Base-by-base conservation (phyloP, 23 red algal species). In the Rhodosorus marinus region DNA sequence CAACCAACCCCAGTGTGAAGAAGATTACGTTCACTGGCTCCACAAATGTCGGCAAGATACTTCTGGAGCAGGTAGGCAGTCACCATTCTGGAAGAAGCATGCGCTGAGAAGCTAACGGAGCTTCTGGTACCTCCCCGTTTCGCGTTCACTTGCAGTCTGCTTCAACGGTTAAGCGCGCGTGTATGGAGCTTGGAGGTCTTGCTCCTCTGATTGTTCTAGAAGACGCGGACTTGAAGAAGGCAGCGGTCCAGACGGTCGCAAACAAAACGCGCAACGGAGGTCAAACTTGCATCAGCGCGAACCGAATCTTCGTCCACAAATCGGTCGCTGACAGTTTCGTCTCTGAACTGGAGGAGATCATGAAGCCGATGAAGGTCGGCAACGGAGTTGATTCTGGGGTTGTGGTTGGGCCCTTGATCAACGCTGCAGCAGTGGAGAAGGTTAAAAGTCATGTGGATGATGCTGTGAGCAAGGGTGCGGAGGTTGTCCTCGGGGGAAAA, bases 21-120 rank as follows among this genome's bases (percentile, higher is more conserved):
- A 85, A 77, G 67, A 55, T 98, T 27, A 69, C 79, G 33, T 98
- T 98, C 60, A 98, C 90, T 4, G 90, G 90, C 14, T 69, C 59
- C 31, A 98, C 78, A 14, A 45, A 23, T 24, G 90, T 98, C 9
- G 90, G 90, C 29, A 67, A 55, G 54, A 19, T 25, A 31, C 33
- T 98, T 14, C 54, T 56, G 49, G 40, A 33, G 1, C 29, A 63
- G n/a, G n/a, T n/a, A n/a, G n/a, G n/a, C n/a, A n/a, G n/a, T n/a
- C n/a, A n/a, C n/a, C n/a, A n/a, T n/a, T n/a, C n/a, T n/a, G n/a
- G n/a, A n/a, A n/a, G n/a, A n/a, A n/a, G n/a, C n/a, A n/a, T n/a
- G n/a, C n/a, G n/a, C n/a, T n/a, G n/a, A n/a, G n/a, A n/a, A n/a
- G n/a, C n/a, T n/a, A n/a, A n/a, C n/a, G n/a, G n/a, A n/a, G n/a